These are phyloP conservation scores for Porogramme epimiltina DNA, from an alignment of 1,284 basidiomycete species.

Conservation along the genomic window DNA sequence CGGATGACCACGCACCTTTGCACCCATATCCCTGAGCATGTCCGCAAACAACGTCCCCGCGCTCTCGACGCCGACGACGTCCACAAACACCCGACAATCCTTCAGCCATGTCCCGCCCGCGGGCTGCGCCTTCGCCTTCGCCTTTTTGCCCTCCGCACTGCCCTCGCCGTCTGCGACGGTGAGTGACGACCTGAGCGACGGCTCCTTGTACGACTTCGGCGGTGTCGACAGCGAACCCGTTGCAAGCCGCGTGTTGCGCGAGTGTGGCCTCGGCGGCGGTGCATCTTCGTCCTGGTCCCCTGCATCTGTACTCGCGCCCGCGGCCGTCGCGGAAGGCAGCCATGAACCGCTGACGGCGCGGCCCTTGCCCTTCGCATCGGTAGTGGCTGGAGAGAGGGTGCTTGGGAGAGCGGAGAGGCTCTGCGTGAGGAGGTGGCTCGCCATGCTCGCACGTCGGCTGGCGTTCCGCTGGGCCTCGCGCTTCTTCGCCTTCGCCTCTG, in stretches of 20 bases:
- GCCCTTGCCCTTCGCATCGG: slow-evolving; percentile 22
- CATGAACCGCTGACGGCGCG: slow-evolving; percentile 14
- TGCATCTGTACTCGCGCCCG: background rate
- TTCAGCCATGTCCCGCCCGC: slow-evolving; percentile 53
- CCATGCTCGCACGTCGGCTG: slow-evolving; percentile 59
- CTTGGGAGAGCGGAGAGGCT: slow-evolving; percentile 50
- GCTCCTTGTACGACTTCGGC: slow-evolving; percentile 12
- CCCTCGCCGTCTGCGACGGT: slow-evolving; percentile 1
- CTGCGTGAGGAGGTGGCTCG: slow-evolving; percentile 57
- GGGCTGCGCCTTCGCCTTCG: slow-evolving; percentile 34
- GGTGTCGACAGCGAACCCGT: slow-evolving; percentile 20
- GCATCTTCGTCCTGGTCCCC: slow-evolving; percentile 1
- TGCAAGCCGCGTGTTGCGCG: slow-evolving; percentile 13
- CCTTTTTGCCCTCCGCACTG: slow-evolving; percentile 9
- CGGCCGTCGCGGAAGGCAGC: background rate
- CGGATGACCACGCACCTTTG: slow-evolving; percentile 58
- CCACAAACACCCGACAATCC: slow-evolving; percentile 86
- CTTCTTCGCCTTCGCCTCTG: slow-evolving; percentile 25
- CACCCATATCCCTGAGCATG: slow-evolving; percentile 82
- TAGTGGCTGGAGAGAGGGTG: slow-evolving; percentile 39
- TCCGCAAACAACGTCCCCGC: slow-evolving; percentile 83
- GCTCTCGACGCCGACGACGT: slow-evolving; percentile 85
- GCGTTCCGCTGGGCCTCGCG: slow-evolving; percentile 35
- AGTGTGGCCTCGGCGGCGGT: slow-evolving; percentile 8
- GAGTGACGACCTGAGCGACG: background rate